phyloP scores from a whole-genome alignment of 768 basidiomycete species.

The Mycena indigotica region DNA sequence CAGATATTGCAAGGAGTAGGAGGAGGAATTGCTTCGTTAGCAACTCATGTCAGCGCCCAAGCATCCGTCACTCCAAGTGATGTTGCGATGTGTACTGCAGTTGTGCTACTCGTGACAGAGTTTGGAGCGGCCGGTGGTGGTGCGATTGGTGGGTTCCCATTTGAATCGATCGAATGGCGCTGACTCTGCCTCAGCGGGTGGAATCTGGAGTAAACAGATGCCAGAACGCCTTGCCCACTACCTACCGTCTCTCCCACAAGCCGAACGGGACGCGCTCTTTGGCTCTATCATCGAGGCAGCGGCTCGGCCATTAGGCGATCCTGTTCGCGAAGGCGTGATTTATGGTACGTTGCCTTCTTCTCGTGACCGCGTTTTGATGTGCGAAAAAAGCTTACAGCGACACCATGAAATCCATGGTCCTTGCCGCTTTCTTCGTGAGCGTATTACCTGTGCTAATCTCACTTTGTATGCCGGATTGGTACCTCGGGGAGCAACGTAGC shows the following conservation, averaged over 20 bases:
- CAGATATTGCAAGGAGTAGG: constrained; percentile 77
- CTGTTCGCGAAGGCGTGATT: constrained; percentile 67
- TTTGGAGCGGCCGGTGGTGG: constrained; percentile 67
- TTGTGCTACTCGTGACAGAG: constrained; percentile 69
- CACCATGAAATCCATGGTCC: constrained; percentile 58
- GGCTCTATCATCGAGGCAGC: constrained; percentile 58
- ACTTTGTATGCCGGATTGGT: constrained; percentile 65
- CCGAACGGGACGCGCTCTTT: constrained; percentile 49
- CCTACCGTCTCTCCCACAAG: constrained; percentile 51
- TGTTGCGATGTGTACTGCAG: constrained; percentile 66
- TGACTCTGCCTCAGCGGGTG: constrained; percentile 46
- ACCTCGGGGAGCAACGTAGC: constrained; percentile 69
- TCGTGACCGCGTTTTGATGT: background rate
- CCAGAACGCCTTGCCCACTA: constrained; percentile 57
- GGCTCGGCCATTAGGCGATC: constrained; percentile 49
- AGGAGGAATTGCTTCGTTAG: constrained; percentile 66
- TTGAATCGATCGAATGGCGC: background rate
- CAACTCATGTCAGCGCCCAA: constrained; percentile 63
- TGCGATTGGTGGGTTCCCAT: constrained; percentile 50
- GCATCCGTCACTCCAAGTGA: constrained; percentile 66
- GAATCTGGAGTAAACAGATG: constrained; percentile 69
- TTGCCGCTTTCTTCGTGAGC: constrained; percentile 53
- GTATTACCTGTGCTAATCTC: constrained; percentile 61
- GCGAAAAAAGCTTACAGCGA: constrained; percentile 54
- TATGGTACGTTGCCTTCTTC: constrained; percentile 32